These are phyloP conservation scores for Monosporascus ibericus DNA, from an alignment of 2,329 filamentous ascomycete genomes.

Conservation along the genomic window DNA sequence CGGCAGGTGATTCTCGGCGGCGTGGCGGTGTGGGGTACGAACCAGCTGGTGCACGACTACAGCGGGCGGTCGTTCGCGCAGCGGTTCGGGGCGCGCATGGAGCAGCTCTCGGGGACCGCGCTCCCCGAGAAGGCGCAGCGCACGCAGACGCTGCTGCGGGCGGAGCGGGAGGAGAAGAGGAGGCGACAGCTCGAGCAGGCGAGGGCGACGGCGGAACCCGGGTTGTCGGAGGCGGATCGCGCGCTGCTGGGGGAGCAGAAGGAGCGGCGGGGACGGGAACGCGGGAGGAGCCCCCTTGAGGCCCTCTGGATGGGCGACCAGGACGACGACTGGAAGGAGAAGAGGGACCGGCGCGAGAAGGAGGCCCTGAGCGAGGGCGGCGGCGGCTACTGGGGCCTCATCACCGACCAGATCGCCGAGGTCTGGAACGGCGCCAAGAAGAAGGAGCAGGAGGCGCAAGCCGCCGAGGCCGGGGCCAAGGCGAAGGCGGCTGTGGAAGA, in stretches of 20 bases:
- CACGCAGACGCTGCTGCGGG: slow-evolving; percentile 40
- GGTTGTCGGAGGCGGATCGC: slow-evolving; percentile 14
- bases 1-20: slow-evolving; percentile 44
- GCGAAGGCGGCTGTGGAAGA: slow-evolving; percentile 20
- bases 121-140: slow-evolving; percentile 51
- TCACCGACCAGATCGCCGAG: slow-evolving; percentile 51
- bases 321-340: slow-evolving; percentile 46
- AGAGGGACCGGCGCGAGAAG: slow-evolving; percentile 44
- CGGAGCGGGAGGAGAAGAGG: slow-evolving; percentile 34
- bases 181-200: slow-evolving; percentile 11
- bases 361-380: slow-evolving; percentile 47
- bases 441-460: slow-evolving; percentile 21
- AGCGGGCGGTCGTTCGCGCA: slow-evolving; percentile 46
- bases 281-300: slow-evolving; percentile 29
- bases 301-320: slow-evolving; percentile 55
- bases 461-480: slow-evolving; percentile 18
- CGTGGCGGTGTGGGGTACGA: slow-evolving; percentile 46
- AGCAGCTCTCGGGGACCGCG: slow-evolving; percentile 41
- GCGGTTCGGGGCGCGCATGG: slow-evolving; percentile 39
- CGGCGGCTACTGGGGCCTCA: slow-evolving; percentile 50
- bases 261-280: slow-evolving; percentile 1
- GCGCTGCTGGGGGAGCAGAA: slow-evolving; percentile 20
- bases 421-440: slow-evolving; percentile 32
- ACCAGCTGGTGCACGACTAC: slow-evolving; percentile 51
- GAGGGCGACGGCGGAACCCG: neutral